phyloP scores from a whole-genome alignment of 306 rosid species.

The Ziziphus jujuba region DNA sequence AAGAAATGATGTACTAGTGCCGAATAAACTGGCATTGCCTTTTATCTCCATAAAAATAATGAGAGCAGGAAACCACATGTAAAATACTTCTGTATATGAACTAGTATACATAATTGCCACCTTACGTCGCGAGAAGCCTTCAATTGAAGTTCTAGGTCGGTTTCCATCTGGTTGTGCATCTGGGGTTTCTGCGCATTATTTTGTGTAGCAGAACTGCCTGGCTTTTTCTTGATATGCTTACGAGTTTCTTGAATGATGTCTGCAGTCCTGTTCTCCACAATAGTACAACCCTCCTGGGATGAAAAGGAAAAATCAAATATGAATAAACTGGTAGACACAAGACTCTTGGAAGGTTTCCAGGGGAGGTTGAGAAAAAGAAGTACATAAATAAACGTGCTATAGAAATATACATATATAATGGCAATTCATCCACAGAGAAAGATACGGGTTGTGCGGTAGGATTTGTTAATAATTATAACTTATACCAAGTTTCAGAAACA shows the following conservation, averaged over 20 bases:
- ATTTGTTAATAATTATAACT: too few species aligned
- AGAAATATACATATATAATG: conserved; percentile 7
- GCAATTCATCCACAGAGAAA: not conserved
- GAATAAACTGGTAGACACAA: conserved; percentile 4
- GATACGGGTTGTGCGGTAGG: too few species aligned
- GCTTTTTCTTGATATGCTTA: conserved; percentile 76
- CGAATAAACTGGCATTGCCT: not conserved
- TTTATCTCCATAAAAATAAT: not conserved
- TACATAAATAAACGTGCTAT: not conserved
- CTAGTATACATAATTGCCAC: conserved; percentile 89
- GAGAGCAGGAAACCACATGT: conserved; percentile 4
- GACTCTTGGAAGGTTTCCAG: not conserved
- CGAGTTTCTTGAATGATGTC: conserved; percentile 95
- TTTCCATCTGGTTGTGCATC: conserved; percentile 57
- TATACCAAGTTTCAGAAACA: too few species aligned
- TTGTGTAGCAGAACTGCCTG: conserved; percentile 42
- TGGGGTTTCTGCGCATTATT: conserved; percentile 53
- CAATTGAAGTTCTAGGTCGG: conserved; percentile 86
- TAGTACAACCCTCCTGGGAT: conserved; percentile 74
- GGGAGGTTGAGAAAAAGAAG: not conserved
- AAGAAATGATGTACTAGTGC: not conserved
- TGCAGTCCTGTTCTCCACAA: conserved; percentile 76
- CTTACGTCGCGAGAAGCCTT: conserved; percentile 99
- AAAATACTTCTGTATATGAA: conserved; percentile 39
- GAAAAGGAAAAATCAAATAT: conserved; percentile 12